These are phyloP conservation scores for Leccinellum rugosiceps DNA, from an alignment of 768 basidiomycete genomes.

Conservation along the genomic window DNA sequence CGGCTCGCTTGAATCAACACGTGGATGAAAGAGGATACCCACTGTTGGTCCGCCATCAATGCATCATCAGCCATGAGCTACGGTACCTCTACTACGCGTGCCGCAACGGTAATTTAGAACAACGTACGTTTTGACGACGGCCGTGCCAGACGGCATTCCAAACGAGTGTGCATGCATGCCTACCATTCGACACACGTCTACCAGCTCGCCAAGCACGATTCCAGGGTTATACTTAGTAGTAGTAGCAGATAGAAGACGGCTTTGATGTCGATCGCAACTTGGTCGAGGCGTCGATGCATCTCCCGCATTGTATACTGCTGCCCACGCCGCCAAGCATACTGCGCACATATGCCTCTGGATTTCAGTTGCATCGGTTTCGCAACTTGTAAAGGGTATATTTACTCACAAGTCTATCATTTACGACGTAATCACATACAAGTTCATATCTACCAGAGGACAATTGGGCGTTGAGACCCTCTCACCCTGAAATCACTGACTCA, in stretches of 20 bases:
- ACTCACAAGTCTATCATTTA: constrained; percentile 2
- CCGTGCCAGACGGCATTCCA: background rate
- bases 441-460: background rate
- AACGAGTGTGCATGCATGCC: background rate
- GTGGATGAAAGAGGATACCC: constrained; percentile 11
- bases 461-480: background rate
- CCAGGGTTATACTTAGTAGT: background rate
- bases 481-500: background rate
- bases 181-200: background rate
- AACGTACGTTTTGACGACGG: constrained; percentile 4
- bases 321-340: background rate
- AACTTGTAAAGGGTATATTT: background rate
- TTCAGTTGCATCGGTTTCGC: background rate
- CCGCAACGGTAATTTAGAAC: constrained; percentile 20
- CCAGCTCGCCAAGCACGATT: constrained; percentile 1
- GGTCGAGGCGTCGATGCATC: background rate
- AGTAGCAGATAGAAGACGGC: no score
- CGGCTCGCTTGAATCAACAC: background rate
- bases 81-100: background rate
- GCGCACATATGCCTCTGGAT: background rate
- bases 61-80: background rate
- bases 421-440: background rate
- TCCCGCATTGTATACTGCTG: background rate
- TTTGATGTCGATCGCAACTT: constrained; percentile 1
- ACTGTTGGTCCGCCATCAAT: constrained; percentile 14